Evolutionary conservation across 169 alveolate species (phyloP), one percentile per base, ranked within the genome.

Genomic region (Theileria parva): DNA sequence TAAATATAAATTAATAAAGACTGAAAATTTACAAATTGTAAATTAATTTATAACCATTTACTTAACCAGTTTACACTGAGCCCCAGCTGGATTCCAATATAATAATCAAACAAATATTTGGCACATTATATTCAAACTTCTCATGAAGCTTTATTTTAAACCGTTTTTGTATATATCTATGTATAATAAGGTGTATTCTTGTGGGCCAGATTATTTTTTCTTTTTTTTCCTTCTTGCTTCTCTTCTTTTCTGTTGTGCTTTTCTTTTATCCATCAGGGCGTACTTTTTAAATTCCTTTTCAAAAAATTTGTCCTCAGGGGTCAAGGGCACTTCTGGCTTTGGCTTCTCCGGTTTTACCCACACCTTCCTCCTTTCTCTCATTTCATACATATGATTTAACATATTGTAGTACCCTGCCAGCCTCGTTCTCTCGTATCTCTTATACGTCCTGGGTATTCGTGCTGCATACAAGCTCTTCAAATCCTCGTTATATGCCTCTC

Each of bases 341-440:
- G 75, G 76, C 80, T 21, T 34, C 28, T 80, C 23, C 1, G 75
- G 76, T 75, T 21, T 30, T 15, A 80, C 23, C 80, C 67, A 15
- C 44, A 44, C 78, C 0, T 63, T 57, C 30, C 76, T 51, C 28
- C 91, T 27, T 63, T 55, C 39, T 60, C 73, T 28, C 21, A 77
- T 66, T 27, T 70, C 87, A 7, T 71, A 68, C 86, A 77, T 85
- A 27, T 78, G 83, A 2, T 79, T 85, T 1, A 78, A 59, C 15
- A 85, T 85, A 60, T 85, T 85, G 65, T 34, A 78, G 75, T 85
- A 85, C 2, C 85, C 91, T 9, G 78, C 76, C 61, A 85, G 68
- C 60, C 87, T 70, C 11, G 71, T 57, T 32, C 88, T 30, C 72
- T 85, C 91, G 74, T 85, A 85, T 37, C 74, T 77, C 72, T 27